phyloP scores from a whole-genome alignment of 2,329 filamentous ascomycete species.

The Monosporascus cannonballus region DNA sequence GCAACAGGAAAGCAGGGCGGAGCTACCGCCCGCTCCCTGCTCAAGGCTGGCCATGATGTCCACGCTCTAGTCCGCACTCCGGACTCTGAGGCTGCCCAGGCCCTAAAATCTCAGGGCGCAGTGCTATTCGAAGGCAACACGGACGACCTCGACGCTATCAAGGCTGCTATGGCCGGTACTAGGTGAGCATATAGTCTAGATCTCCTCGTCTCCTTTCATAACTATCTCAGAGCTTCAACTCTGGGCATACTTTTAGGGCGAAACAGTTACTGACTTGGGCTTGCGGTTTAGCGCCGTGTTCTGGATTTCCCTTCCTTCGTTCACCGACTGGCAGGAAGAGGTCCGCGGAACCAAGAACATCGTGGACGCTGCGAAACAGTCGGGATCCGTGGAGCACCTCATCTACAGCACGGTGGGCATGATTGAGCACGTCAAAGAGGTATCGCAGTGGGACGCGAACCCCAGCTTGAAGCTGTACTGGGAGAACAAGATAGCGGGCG shows the following conservation, averaged over 20 bases:
- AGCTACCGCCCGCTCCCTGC: constrained; percentile 7
- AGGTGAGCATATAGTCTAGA: background rate
- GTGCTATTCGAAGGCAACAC: constrained; percentile 10
- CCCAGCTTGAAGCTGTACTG: constrained; percentile 7
- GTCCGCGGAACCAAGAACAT: constrained; percentile 6
- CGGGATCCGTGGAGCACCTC: constrained; percentile 8
- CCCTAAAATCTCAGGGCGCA: constrained; percentile 5
- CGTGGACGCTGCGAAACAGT: constrained; percentile 6
- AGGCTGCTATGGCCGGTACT: constrained; percentile 6
- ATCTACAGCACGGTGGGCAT: constrained; percentile 8
- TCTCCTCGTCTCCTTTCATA: no score
- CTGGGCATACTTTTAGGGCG: no score
- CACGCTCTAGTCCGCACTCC: constrained; percentile 8
- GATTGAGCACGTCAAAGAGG: background rate
- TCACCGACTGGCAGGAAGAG: constrained; percentile 5
- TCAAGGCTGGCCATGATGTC: constrained; percentile 7
- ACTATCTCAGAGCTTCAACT: no score
- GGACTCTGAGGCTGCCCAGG: constrained; percentile 4
- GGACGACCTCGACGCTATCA: constrained; percentile 5
- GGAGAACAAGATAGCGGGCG: constrained; percentile 5
- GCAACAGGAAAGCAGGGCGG: constrained; percentile 13
- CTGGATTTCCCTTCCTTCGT: background rate
- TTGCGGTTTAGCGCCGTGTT: constrained; percentile 1
- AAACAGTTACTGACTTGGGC: no score
- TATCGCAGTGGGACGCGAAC: constrained; percentile 1